A percentile compares a stretch with the other conserved stretches of the same genome.
phyloP scores from a whole-genome alignment of 2,329 filamentous ascomycete species.

The Diaporthe aspalathi region DNA sequence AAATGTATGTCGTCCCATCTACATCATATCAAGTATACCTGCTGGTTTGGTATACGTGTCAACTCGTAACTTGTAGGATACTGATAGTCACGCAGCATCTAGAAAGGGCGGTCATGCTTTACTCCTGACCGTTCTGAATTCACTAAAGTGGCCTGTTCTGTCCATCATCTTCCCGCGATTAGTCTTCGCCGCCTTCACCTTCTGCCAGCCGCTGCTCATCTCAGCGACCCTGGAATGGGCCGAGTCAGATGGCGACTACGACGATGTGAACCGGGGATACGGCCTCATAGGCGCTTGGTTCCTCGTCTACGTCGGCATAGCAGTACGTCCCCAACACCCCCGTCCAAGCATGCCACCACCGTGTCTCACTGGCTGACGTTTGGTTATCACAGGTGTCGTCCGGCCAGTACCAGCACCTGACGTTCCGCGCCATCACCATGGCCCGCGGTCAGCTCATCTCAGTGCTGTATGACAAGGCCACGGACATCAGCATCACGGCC shows the following conservation, averaged over 20 bases:
- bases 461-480: slow-evolving; percentile 62
- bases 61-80: no score
- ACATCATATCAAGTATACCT: not conserved
- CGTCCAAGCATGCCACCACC: not conserved
- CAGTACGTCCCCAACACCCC: slow-evolving; percentile 45
- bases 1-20: slow-evolving; percentile 1
- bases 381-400: slow-evolving; percentile 42
- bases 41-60: no score
- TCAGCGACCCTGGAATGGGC: slow-evolving; percentile 48
- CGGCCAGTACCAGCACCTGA: slow-evolving; percentile 50
- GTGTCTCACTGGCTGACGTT: not conserved
- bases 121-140: not conserved
- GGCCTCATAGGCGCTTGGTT: slow-evolving; percentile 55
- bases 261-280: slow-evolving; percentile 43
- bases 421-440: slow-evolving; percentile 51
- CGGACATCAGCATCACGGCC: slow-evolving; percentile 46
- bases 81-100: not conserved
- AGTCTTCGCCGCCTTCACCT: slow-evolving; percentile 53
- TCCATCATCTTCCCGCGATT: slow-evolving; percentile 52
- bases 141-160: slow-evolving; percentile 40
- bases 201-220: slow-evolving; percentile 60
- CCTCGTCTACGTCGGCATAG: slow-evolving; percentile 56
- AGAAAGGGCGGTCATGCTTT: not conserved
- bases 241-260: slow-evolving; percentile 44
- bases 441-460: slow-evolving; percentile 52